A percentile compares a stretch with the other conserved stretches of the same genome.
Evolutionary conservation across 1,139 yeast species (phyloP).

Genomic region (Blastobotrys arbuscula): DNA sequence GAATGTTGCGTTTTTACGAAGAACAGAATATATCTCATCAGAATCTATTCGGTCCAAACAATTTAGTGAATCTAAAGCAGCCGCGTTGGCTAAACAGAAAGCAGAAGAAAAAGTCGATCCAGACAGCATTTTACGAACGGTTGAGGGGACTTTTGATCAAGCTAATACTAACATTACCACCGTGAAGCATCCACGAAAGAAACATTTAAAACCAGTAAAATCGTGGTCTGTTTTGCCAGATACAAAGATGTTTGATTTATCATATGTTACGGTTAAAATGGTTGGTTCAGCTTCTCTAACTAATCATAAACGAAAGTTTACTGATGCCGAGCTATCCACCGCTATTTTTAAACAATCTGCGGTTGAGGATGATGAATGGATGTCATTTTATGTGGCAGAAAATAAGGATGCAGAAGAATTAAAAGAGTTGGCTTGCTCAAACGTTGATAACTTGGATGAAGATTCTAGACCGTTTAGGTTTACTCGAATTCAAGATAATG

Average conservation of each 20-base stretch:
- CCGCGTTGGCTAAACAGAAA: conserved; percentile 22
- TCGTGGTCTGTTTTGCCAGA: conserved; percentile 87
- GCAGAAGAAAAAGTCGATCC: conserved; percentile 43
- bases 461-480: conserved; percentile 47
- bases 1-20: conserved; percentile 77
- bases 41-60: conserved; percentile 29
- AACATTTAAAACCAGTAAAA: conserved; percentile 63
- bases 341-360: conserved; percentile 73
- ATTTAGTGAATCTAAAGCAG: conserved; percentile 30
- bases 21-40: conserved; percentile 81
- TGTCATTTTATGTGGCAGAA: conserved; percentile 58
- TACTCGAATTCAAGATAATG: conserved; percentile 72
- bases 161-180: conserved; percentile 43
- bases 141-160: conserved; percentile 71
- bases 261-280: conserved; percentile 65
- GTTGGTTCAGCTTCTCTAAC: conserved; percentile 70
- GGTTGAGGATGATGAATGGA: conserved; percentile 75
- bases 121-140: conserved; percentile 55
- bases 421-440: conserved; percentile 26
- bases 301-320: conserved; percentile 39
- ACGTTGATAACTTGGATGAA: conserved; percentile 35
- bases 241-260: conserved; percentile 78
- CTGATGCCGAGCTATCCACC: conserved; percentile 47
- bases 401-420: conserved; percentile 35
- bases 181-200: conserved; percentile 74